Base-by-base conservation (phyloP, 2,329 filamentous ascomycete species). In the Trichoderma atrobrunneum region DNA sequence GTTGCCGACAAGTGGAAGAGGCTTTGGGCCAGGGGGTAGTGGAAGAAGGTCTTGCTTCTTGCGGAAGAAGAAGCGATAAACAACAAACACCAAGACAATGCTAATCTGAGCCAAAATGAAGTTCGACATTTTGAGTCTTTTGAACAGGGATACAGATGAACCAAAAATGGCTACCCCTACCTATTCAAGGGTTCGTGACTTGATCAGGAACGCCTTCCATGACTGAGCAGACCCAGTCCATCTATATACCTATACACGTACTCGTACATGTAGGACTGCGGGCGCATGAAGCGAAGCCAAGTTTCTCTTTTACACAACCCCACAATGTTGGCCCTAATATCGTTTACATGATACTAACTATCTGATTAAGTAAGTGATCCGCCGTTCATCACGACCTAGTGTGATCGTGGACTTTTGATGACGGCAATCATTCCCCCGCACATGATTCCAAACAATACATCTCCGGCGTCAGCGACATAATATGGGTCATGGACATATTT, bases 1-100 rank as follows among this genome's bases (percentile, higher is more conserved):
- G 74, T 87, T 87, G 11, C 86, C 86, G 14, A 87, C 51, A 2
- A 87, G 56, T 0, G 84, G 83, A 11, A 83, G 74, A 1, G 79
- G 79, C 21, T 72, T 78, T 74, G 76, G 82, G 36, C 75, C 80
- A 62, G 74, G 80, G 62, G 72, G 79, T 6, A 76, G 39, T 14
- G 72, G 78, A 3, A 75, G 61, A 18, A 43, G 16, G n/a, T 16
- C 6, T 16, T 65, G 3, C 30, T 51, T 72, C 5, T 32, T 67
- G 18, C 63, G 54, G 51, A 72, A 67, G 43, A 61, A 56, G 5
- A 67, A 21, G 12, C 16, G 30, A 30, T 72, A 72, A 36, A 72
- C 10, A 18, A 56, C 14, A 18, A 56, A 14, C 12, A 48, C 68
- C 7, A 71, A 11, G 16, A 69, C 34, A 36, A 61, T 26, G 12